Conservation (phyloP, 805 yeast species). For the Nakazawaea peltata region DNA sequence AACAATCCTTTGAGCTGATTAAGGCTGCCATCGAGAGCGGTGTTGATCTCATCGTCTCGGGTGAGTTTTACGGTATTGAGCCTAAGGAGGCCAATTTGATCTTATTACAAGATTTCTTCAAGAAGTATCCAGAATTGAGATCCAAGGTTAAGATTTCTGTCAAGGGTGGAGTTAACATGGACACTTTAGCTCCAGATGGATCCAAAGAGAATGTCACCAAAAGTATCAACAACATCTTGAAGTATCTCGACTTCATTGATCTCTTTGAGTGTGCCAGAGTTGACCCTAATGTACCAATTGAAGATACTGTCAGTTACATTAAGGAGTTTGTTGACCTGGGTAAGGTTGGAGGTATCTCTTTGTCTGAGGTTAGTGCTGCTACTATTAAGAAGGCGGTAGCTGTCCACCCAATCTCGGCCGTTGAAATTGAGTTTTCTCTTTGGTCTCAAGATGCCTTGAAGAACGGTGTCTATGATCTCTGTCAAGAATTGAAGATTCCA, state of each 20-base stretch:
- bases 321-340: conserved; percentile 56
- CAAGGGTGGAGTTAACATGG: conserved; percentile 50
- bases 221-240: conserved; percentile 38
- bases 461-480: conserved; percentile 57
- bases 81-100: conserved; percentile 44
- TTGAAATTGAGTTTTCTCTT: conserved; percentile 75
- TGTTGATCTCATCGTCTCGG: conserved; percentile 56
- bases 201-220: conserved; percentile 34
- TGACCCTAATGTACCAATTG: conserved; percentile 47
- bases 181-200: conserved; percentile 38
- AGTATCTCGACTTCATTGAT: conserved; percentile 33
- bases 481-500: conserved; percentile 53
- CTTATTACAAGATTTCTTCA: conserved; percentile 49
- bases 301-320: conserved; percentile 48
- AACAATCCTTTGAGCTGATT: conserved; percentile 45
- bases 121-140: conserved; percentile 45
- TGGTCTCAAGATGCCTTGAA: conserved; percentile 51
- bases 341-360: conserved; percentile 58
- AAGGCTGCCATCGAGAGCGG: conserved; percentile 41
- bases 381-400: conserved; percentile 53
- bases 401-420: conserved; percentile 52
- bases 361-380: conserved; percentile 62
- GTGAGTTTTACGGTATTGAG: conserved; percentile 65
- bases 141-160: conserved; percentile 52
- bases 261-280: conserved; percentile 70